A percentile compares a stretch with the other conserved stretches of the same genome.
Evolutionary conservation across 2,329 filamentous ascomycete species (phyloP).

Genomic region (Paramyrothecium sp.): DNA sequence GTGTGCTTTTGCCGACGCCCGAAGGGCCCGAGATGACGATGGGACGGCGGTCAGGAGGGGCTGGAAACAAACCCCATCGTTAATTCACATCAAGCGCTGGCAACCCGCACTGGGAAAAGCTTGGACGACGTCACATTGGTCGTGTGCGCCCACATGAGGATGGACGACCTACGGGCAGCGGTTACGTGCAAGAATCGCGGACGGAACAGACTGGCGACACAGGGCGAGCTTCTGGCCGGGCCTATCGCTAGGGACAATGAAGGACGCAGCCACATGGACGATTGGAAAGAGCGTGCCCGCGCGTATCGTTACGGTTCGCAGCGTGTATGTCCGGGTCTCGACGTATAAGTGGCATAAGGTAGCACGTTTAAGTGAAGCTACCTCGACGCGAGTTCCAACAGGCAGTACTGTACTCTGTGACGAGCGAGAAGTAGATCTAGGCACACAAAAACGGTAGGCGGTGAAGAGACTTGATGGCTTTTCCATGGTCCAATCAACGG

Average conservation of each 20-base stretch:
- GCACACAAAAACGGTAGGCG: slow-evolving; percentile 3
- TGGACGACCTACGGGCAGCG: neutral
- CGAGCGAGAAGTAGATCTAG: neutral
- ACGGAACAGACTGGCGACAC: neutral
- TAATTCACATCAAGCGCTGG: too few relatives aligned
- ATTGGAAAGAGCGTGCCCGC: too few relatives aligned
- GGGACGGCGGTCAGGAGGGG: slow-evolving; percentile 53
- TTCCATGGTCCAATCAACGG: too few relatives aligned
- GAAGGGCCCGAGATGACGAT: slow-evolving; percentile 79
- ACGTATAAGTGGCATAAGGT: too few relatives aligned
- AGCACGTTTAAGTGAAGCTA: too few relatives aligned
- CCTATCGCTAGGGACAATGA: neutral
- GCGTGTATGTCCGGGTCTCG: too few relatives aligned
- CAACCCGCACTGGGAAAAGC: too few relatives aligned
- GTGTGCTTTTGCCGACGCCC: slow-evolving; percentile 79
- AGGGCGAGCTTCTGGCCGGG: neutral
- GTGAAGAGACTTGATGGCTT: neutral
- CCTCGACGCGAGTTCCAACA: too few relatives aligned
- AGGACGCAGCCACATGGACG: neutral
- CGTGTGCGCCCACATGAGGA: neutral
- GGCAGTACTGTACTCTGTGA: neutral
- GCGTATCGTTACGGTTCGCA: too few relatives aligned
- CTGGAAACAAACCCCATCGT: slow-evolving; percentile 7
- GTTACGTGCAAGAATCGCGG: neutral
- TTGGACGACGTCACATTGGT: too few relatives aligned